Conservation (phyloP, 177 flowering plant genomes). For the Vitis hybrid region DNA sequence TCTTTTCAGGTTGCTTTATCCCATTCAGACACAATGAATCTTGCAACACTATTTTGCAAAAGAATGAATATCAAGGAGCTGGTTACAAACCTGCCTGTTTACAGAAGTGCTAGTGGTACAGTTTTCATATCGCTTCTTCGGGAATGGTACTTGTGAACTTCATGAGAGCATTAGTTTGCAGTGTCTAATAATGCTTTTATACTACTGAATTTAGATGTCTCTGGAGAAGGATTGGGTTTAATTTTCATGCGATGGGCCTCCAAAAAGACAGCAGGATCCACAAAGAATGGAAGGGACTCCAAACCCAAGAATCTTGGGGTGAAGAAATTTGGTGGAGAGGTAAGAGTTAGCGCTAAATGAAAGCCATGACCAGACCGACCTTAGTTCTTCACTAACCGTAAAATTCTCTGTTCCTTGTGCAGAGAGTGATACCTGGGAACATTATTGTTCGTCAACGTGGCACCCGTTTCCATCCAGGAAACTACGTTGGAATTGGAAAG, state of each 20-base stretch:
- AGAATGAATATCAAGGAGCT: conserved; percentile 54
- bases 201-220: conserved; percentile 38
- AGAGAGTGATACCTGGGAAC: conserved; percentile 94
- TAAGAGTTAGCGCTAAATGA: conserved; percentile 13
- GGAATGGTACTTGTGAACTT: not conserved
- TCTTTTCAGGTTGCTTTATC: conserved; percentile 14
- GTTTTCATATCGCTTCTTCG: not conserved
- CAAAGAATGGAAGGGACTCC: conserved; percentile 95
- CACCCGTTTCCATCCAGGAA: conserved; percentile 93
- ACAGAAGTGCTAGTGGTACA: conserved; percentile 43
- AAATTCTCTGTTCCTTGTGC: conserved; percentile 14
- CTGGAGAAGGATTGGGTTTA: conserved; percentile 66
- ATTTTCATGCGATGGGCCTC: conserved; percentile 90
- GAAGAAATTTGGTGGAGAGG: conserved; percentile 98
- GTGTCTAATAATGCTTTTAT: not conserved
- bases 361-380: not conserved
- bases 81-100: conserved; percentile 49
- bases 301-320: conserved; percentile 89
- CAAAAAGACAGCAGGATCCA: conserved; percentile 88
- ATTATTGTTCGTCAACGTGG: conserved; percentile 93
- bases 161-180: not conserved
- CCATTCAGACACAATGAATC: conserved; percentile 36
- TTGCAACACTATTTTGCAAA: conserved; percentile 44
- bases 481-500: conserved; percentile 91
- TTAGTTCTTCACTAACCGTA: not conserved